Conservation (phyloP, 2,329 filamentous ascomycete species). For the Emmonsia crescens region DNA sequence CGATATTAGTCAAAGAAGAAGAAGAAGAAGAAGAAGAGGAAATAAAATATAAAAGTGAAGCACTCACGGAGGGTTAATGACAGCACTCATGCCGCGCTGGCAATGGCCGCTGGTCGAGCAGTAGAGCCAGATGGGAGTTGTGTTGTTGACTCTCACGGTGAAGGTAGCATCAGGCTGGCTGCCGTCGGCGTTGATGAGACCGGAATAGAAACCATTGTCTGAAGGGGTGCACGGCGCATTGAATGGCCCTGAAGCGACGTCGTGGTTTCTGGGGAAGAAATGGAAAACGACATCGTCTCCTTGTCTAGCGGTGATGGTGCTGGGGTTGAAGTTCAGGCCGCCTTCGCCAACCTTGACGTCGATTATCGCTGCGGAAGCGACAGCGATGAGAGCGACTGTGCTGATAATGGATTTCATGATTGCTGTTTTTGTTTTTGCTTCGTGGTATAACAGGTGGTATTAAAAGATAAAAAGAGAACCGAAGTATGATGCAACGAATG, state of each 20-base stretch:
- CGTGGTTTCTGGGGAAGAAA: conserved; percentile 9
- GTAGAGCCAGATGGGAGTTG: conserved; percentile 41
- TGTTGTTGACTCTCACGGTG: conserved; percentile 36
- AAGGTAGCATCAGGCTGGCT: conserved; percentile 22
- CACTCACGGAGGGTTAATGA: conserved; percentile 39
- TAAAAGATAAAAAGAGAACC: background rate
- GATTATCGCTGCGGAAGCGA: conserved; percentile 6
- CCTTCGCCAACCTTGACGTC: conserved; percentile 11
- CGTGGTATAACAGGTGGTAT: background rate
- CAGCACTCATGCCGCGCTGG: conserved; percentile 41
- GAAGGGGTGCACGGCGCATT: conserved; percentile 8
- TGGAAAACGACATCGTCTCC: conserved; percentile 12
- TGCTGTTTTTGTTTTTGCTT: background rate
- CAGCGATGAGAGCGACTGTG: background rate
- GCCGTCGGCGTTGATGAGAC: conserved; percentile 8
- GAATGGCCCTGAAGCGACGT: conserved; percentile 11
- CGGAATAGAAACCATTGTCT: conserved; percentile 10
- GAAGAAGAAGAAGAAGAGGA: background rate
- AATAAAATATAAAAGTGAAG: background rate
- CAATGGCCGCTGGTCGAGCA: conserved; percentile 42
- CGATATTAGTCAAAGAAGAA: background rate
- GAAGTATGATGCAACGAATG: background rate
- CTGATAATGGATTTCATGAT: conserved; percentile 4
- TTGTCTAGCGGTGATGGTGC: conserved; percentile 6
- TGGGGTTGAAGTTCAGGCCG: conserved; percentile 9